Conservation (phyloP, 495 filamentous ascomycete genomes). For the Lasiosphaeria ovina region DNA sequence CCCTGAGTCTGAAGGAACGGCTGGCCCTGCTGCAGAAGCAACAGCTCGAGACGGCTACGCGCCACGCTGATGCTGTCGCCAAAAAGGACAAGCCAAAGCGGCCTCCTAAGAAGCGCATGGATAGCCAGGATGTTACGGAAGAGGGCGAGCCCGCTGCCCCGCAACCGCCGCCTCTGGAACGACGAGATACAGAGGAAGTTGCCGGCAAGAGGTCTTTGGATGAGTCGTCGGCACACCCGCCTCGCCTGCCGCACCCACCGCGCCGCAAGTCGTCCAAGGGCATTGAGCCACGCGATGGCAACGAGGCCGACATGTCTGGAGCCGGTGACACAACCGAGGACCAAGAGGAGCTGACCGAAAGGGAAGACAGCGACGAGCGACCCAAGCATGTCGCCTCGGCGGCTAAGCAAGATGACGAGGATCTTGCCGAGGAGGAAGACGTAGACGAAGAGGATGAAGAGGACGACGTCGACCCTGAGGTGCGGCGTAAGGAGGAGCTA, state of each 20-base stretch:
- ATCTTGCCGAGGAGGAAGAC: slow-evolving; percentile 52
- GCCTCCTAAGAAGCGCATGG: slow-evolving; percentile 75
- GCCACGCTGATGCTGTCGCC: slow-evolving; percentile 72
- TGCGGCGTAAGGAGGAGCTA: slow-evolving; percentile 81
- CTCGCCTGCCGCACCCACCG: slow-evolving; percentile 41
- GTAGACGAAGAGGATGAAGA: slow-evolving; percentile 70
- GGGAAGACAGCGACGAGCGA: slow-evolving; percentile 69
- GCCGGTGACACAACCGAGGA: slow-evolving; percentile 81
- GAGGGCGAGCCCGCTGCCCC: slow-evolving; percentile 41
- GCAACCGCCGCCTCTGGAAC: slow-evolving; percentile 38
- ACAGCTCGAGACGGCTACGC: slow-evolving; percentile 79
- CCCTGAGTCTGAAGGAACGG: slow-evolving; percentile 87
- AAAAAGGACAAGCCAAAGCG: slow-evolving; percentile 88
- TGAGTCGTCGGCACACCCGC: slow-evolving; percentile 34
- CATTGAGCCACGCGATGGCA: slow-evolving; percentile 63
- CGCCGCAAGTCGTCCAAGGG: slow-evolving; percentile 56
- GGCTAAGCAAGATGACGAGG: slow-evolving; percentile 39
- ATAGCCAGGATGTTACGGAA: slow-evolving; percentile 47
- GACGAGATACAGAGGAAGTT: slow-evolving; percentile 51
- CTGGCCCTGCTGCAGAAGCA: slow-evolving; percentile 93
- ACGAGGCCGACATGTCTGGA: slow-evolving; percentile 87
- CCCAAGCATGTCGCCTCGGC: slow-evolving; percentile 31
- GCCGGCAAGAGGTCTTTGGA: slow-evolving; percentile 60
- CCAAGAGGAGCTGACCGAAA: slow-evolving; percentile 70
- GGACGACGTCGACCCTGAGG: slow-evolving; percentile 89